These are phyloP conservation scores for Primulina huaijiensis DNA, from an alignment of 257 asterid genomes.

Conservation along the genomic window DNA sequence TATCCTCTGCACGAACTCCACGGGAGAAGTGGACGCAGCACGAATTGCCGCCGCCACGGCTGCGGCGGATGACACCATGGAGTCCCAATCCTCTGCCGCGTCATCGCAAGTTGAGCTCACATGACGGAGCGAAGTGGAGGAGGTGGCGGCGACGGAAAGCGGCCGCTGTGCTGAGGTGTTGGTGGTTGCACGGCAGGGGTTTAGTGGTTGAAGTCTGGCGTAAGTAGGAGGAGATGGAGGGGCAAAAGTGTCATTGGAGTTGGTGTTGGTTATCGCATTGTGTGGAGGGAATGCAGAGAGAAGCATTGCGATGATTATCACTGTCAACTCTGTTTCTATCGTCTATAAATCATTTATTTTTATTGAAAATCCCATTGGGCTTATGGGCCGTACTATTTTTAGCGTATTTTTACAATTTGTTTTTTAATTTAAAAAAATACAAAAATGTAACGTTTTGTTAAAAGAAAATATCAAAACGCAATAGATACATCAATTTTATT, in stretches of 20 bases:
- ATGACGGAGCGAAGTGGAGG: conserved; percentile 50
- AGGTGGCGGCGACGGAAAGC: conserved; percentile 36
- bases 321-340: not conserved
- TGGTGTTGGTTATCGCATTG: conserved; percentile 33
- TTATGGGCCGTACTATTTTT: too few relatives aligned
- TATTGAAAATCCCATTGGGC: too few relatives aligned
- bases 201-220: conserved; percentile 29
- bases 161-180: conserved; percentile 45
- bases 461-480: too few relatives aligned
- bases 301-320: conserved; percentile 36
- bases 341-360: too few relatives aligned
- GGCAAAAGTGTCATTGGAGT: conserved; percentile 32
- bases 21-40: conserved; percentile 82
- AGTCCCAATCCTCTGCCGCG: conserved; percentile 28
- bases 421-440: too few relatives aligned
- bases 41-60: conserved; percentile 72
- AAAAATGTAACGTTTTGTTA: too few relatives aligned
- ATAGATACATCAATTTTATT: too few relatives aligned
- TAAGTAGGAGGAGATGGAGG: conserved; percentile 26
- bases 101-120: conserved; percentile 46
- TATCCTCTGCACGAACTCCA: conserved; percentile 69
- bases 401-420: too few relatives aligned
- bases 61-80: conserved; percentile 69
- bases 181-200: conserved; percentile 47
- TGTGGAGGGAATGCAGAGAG: conserved; percentile 61